Evolutionary conservation across 495 filamentous ascomycete species (phyloP).

Genomic region (Aspergillus baeticus): DNA sequence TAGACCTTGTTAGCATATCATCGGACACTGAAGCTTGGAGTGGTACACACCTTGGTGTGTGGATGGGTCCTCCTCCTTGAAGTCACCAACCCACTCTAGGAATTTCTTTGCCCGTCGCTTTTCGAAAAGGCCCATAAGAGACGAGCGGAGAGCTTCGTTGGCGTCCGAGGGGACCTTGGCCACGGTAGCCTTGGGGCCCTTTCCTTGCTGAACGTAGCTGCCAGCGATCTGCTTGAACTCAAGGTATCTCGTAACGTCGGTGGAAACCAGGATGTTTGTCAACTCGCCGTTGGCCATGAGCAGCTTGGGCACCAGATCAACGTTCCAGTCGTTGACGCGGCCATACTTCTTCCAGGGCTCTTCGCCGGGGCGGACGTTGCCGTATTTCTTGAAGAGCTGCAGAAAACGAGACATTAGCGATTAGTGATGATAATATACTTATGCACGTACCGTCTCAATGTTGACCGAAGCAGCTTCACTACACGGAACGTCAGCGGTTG

Average conservation of each 20-base stretch:
- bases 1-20: constrained; percentile 37
- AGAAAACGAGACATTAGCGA: constrained; percentile 24
- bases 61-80: constrained; percentile 76
- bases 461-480: constrained; percentile 94
- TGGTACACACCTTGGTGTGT: constrained; percentile 69
- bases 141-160: constrained; percentile 83
- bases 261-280: constrained; percentile 95
- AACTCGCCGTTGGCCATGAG: constrained; percentile 98
- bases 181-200: constrained; percentile 77
- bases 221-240: constrained; percentile 99
- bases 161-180: constrained; percentile 97
- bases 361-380: constrained; percentile 73
- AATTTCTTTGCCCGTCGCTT: constrained; percentile 96
- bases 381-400: constrained; percentile 93
- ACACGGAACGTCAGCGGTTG: constrained; percentile 31
- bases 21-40: neutral
- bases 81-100: constrained; percentile 93
- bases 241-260: constrained; percentile 94
- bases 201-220: constrained; percentile 91
- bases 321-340: constrained; percentile 97
- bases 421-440: neutral
- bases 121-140: constrained; percentile 95
- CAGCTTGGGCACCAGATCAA: constrained; percentile 96
- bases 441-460: constrained; percentile 73
- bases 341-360: constrained; percentile 98